Percentiles rank a stretch among this genome's conserved stretches.
phyloP scores from a whole-genome alignment of 2,329 filamentous ascomycete genomes.

The Alternaria ethzedia region DNA sequence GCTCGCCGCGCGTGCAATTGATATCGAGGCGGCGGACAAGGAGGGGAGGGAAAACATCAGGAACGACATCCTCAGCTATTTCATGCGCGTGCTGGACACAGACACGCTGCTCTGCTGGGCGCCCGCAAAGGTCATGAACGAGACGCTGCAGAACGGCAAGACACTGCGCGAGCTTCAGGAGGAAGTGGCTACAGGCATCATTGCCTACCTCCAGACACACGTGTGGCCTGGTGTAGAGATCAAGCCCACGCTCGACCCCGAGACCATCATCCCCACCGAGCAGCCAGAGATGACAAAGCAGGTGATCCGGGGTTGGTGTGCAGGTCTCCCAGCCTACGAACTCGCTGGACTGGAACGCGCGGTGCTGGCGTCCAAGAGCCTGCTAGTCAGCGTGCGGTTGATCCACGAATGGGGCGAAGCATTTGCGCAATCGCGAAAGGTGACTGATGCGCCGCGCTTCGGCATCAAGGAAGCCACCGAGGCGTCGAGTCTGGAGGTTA shows the following conservation, averaged over 20 bases:
- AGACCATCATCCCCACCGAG: constrained; percentile 75
- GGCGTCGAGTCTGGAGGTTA: constrained; percentile 81
- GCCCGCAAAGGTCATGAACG: constrained; percentile 60
- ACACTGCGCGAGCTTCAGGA: constrained; percentile 77
- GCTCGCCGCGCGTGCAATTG: constrained; percentile 79
- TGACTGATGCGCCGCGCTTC: constrained; percentile 59
- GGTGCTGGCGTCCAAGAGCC: constrained; percentile 83
- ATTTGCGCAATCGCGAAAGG: constrained; percentile 60
- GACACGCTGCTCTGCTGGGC: constrained; percentile 94
- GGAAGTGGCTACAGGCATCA: constrained; percentile 71
- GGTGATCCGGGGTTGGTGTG: constrained; percentile 79
- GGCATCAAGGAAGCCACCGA: constrained; percentile 82
- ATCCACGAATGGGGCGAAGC: constrained; percentile 88
- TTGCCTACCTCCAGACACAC: constrained; percentile 71
- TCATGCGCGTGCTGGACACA: constrained; percentile 88
- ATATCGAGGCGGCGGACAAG: constrained; percentile 74
- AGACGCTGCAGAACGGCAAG: constrained; percentile 53
- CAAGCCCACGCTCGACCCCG: constrained; percentile 76
- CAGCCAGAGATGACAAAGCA: constrained; percentile 79
- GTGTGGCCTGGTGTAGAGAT: constrained; percentile 88
- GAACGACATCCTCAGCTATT: constrained; percentile 66
- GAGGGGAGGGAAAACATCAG: constrained; percentile 62
- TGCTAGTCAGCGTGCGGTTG: constrained; percentile 77
- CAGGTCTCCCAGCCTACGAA: constrained; percentile 75
- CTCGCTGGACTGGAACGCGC: constrained; percentile 86